Evolutionary conservation across 345 rosid genomes (phyloP).

Genomic region (Carallia brachiata): DNA sequence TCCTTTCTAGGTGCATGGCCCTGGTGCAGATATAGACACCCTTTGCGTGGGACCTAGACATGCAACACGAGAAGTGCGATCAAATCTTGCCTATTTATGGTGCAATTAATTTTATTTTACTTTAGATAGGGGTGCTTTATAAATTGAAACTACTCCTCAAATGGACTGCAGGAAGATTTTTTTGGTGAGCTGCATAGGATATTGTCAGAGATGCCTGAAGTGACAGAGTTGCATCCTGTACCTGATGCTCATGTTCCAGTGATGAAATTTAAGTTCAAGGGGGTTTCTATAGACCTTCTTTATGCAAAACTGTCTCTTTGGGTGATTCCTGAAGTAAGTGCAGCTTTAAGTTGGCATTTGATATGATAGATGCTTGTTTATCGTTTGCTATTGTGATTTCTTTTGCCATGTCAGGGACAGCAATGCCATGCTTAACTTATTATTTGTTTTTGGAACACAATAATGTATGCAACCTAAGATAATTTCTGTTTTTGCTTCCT

Average conservation of each 20-base stretch:
- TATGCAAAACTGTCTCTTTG: constrained; percentile 89
- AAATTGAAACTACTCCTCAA: constrained; percentile 19
- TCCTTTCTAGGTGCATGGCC: constrained; percentile 79
- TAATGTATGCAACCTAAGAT: too few relatives aligned
- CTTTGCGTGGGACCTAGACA: constrained; percentile 95
- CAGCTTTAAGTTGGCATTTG: constrained; percentile 12
- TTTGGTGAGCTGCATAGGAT: constrained; percentile 81
- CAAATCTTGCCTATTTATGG: constrained; percentile 29
- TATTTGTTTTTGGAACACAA: neutral
- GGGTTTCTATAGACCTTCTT: constrained; percentile 93
- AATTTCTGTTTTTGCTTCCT: too few relatives aligned
- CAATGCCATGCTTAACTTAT: neutral
- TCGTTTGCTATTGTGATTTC: neutral
- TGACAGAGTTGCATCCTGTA: constrained; percentile 90
- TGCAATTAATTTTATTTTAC: constrained; percentile 14
- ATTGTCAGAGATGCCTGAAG: constrained; percentile 92
- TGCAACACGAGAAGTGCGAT: constrained; percentile 87
- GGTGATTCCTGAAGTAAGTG: constrained; percentile 92
- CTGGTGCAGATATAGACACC: constrained; percentile 97
- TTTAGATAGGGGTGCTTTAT: constrained; percentile 18
- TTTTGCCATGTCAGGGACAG: neutral
- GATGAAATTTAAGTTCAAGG: constrained; percentile 80
- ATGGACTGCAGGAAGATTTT: constrained; percentile 73
- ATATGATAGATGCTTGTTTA: neutral
- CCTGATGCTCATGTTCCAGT: constrained; percentile 99